phyloP scores from a whole-genome alignment of 805 yeast species.

The Phaffomyces antillensis region DNA sequence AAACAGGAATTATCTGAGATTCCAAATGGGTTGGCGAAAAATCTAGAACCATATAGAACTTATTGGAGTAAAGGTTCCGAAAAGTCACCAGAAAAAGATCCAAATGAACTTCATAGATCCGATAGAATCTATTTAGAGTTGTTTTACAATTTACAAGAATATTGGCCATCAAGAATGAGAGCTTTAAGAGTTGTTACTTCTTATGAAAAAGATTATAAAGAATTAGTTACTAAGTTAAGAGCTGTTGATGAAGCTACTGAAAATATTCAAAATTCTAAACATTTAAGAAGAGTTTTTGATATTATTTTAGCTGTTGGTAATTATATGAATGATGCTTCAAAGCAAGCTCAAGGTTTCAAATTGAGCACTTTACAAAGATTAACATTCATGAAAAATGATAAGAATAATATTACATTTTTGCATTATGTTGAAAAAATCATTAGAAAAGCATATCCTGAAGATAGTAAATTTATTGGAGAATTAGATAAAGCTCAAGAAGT shows the following conservation, averaged over 20 bases:
- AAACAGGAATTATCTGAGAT: slow-evolving; percentile 72
- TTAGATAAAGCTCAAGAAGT: slow-evolving; percentile 41
- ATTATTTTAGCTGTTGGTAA: slow-evolving; percentile 89
- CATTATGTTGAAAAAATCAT: slow-evolving; percentile 89
- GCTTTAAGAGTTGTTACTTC: slow-evolving; percentile 66
- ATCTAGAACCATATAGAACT: slow-evolving; percentile 72
- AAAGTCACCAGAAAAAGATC: slow-evolving; percentile 54
- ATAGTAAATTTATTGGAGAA: slow-evolving; percentile 70
- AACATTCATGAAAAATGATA: slow-evolving; percentile 83
- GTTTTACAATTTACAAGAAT: slow-evolving; percentile 74
- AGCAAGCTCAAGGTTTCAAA: slow-evolving; percentile 90
- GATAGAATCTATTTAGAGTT: slow-evolving; percentile 81
- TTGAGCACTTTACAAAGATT: slow-evolving; percentile 84
- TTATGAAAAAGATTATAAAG: slow-evolving; percentile 73
- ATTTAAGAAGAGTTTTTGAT: slow-evolving; percentile 66
- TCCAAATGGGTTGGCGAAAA: slow-evolving; percentile 61
- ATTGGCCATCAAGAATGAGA: slow-evolving; percentile 90
- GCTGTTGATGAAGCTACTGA: slow-evolving; percentile 68
- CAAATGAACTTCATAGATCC: slow-evolving; percentile 72
- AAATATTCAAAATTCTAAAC: slow-evolving; percentile 56
- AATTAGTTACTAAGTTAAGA: slow-evolving; percentile 59
- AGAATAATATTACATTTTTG: slow-evolving; percentile 69
- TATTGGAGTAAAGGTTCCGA: slow-evolving; percentile 39
- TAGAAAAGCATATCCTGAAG: slow-evolving; percentile 77
- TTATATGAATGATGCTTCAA: slow-evolving; percentile 80